Evolutionary conservation across 192 early-diverging fungal genomes (phyloP).

Genomic region (Piromyces sp.): DNA sequence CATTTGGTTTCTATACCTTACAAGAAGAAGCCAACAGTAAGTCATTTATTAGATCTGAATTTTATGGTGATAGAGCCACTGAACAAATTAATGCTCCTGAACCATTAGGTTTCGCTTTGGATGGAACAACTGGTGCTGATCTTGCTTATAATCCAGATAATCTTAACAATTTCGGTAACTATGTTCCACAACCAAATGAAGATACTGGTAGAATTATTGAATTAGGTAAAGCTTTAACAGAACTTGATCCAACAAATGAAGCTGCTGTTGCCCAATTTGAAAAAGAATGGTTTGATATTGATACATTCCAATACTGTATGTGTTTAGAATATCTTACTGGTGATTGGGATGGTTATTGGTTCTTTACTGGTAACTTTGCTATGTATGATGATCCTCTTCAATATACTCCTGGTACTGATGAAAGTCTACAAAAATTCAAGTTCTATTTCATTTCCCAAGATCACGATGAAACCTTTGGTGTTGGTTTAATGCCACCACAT

Average conservation of each 20-base stretch:
- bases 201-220: neutral
- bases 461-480: neutral
- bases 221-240: neutral
- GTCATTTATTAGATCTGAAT: neutral
- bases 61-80: neutral
- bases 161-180: neutral
- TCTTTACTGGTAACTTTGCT: neutral
- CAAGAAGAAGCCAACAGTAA: neutral
- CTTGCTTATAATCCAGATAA: neutral
- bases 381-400: neutral
- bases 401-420: neutral
- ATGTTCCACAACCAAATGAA: neutral
- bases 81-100: neutral
- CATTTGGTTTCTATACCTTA: neutral
- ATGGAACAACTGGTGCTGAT: neutral
- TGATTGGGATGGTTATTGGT: neutral
- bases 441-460: neutral
- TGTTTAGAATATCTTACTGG: neutral
- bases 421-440: too few species aligned
- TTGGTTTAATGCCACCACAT: neutral
- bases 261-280: neutral
- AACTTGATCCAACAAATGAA: neutral
- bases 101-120: neutral
- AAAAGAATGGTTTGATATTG: neutral
- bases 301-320: neutral